Percentiles rank a stretch among this genome's conserved stretches.
Conservation (phyloP, 768 basidiomycete genomes). For the Suillus ampliporus region DNA sequence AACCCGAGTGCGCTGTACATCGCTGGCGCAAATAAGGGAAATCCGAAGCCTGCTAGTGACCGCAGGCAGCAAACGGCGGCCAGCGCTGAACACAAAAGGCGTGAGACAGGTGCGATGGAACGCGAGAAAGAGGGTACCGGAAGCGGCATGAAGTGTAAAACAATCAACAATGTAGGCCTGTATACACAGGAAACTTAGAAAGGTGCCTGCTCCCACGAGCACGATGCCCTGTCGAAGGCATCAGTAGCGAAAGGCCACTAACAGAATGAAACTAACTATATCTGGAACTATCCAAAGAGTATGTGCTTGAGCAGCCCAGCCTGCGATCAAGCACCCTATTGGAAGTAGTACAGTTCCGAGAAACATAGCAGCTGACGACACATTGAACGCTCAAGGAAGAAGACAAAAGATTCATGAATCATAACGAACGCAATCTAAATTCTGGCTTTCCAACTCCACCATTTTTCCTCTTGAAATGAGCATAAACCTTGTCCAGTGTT, state of each 20-base stretch:
- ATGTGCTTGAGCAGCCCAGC: slow-evolving; percentile 66
- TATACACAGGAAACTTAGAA: slow-evolving; percentile 64
- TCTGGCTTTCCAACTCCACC: slow-evolving; percentile 60
- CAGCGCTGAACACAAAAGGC: slow-evolving; percentile 48
- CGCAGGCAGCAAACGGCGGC: slow-evolving; percentile 69
- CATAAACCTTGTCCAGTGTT: slow-evolving; percentile 59
- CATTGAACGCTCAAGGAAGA: slow-evolving; percentile 9
- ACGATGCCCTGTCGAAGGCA: slow-evolving; percentile 54
- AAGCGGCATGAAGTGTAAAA: slow-evolving; percentile 71
- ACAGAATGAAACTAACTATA: slow-evolving; percentile 48
- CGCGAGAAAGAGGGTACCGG: slow-evolving; percentile 45
- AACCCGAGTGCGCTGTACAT: slow-evolving; percentile 72
- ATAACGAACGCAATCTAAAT: slow-evolving; percentile 49
- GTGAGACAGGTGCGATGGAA: neutral
- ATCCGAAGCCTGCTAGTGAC: slow-evolving; percentile 71
- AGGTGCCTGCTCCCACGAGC: slow-evolving; percentile 59
- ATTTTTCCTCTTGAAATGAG: slow-evolving; percentile 54
- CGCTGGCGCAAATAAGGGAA: slow-evolving; percentile 77
- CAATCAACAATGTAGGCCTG: slow-evolving; percentile 73
- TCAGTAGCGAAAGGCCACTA: slow-evolving; percentile 11
- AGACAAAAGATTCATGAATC: slow-evolving; percentile 13
- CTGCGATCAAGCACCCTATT: slow-evolving; percentile 67
- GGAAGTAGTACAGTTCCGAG: slow-evolving; percentile 66
- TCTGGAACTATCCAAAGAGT: slow-evolving; percentile 76
- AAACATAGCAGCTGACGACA: slow-evolving; percentile 56